A percentile compares a stretch with the other conserved stretches of the same genome.
phyloP scores from a whole-genome alignment of 2,329 filamentous ascomycete species.

The Penicillium sp. region DNA sequence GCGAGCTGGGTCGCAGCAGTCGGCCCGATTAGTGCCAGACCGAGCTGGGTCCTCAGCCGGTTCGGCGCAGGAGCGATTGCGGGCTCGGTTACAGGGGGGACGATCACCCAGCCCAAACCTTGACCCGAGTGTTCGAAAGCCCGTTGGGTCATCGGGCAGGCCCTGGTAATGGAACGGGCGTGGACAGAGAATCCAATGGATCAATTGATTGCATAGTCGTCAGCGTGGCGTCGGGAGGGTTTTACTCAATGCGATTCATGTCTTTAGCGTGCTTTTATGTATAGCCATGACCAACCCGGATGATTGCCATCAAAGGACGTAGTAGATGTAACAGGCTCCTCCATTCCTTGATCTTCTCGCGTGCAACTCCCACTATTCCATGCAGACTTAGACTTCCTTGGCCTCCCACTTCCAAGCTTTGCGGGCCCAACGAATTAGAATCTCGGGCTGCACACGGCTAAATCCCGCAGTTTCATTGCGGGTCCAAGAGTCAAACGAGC shows the following conservation, averaged over 20 bases:
- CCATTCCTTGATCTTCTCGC: too few relatives aligned
- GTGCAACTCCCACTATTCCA: too few relatives aligned
- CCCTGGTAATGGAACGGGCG: slow-evolving; percentile 13
- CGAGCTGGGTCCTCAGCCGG: slow-evolving; percentile 22
- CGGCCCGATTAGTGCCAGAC: slow-evolving; percentile 32
- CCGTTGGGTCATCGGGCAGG: slow-evolving; percentile 25
- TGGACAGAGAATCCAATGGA: neutral
- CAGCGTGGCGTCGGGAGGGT: slow-evolving; percentile 20
- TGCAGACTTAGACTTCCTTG: too few relatives aligned
- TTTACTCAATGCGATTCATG: slow-evolving; percentile 3
- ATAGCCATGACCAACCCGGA: too few relatives aligned
- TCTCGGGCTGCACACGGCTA: too few relatives aligned
- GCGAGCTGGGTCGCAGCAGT: slow-evolving; percentile 69
- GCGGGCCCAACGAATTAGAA: too few relatives aligned
- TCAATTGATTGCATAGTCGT: slow-evolving; percentile 13
- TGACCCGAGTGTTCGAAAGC: slow-evolving; percentile 32
- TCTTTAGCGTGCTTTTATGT: neutral
- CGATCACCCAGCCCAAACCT: slow-evolving; percentile 32
- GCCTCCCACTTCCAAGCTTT: too few relatives aligned
- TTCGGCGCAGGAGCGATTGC: slow-evolving; percentile 71
- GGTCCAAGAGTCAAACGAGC: too few relatives aligned
- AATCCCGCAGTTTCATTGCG: too few relatives aligned
- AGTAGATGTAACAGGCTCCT: too few relatives aligned
- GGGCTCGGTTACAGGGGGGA: slow-evolving; percentile 67
- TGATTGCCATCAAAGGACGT: too few relatives aligned